Evolutionary conservation across 2,329 filamentous ascomycete genomes (phyloP), one percentile per base, ranked within the genome.

Genomic region (Talaromyces sp.): DNA sequence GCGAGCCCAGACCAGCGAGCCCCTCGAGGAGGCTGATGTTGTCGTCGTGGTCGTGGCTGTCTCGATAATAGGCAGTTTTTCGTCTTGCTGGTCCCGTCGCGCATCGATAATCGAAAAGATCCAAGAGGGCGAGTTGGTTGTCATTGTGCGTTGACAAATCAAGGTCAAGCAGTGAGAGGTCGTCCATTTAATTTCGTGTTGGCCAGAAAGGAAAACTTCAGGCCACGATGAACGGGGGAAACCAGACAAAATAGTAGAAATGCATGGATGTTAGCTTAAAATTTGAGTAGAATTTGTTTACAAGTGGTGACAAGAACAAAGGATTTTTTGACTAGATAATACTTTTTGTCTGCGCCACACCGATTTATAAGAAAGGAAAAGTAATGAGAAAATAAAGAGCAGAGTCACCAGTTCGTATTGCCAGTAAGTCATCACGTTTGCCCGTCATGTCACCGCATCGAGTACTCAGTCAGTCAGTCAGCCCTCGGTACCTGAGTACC

Each of bases 101-200:
- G 55, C 51, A 32, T 58, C 59, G 55, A 61, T 61, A 52, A 61
- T 61, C 32, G 59, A 61, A 31, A 61, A 61, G 55, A 61, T 61
- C 59, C 59, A 61, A 29, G 4, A 52, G 12, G 14, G 6, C 21
- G 57, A 52, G 48, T 3, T 29, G 21, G 57, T 52, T 26, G 29
- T 32, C 48, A 54, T 57, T 43, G 27, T 14, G 32, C 9, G 46
- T 46, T 6, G 43, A n/a, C n/a, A n/a, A n/a, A n/a, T n/a, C 43
- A 19, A 46, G n/a, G 8, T 9, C n/a, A 19, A 46, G 43, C 2
- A 46, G 1, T 3, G 43, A 46, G 12, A 46, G 10, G 19, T 46
- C 43, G 43, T 46, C 43, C 43, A 46, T 46, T 24, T 24, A 46
- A 21, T 21, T 43, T 3, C 41, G 17, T 19, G 38, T 41, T 35